Base-by-base conservation (phyloP, 163 green algal genomes). In the Volvox carteri region DNA sequence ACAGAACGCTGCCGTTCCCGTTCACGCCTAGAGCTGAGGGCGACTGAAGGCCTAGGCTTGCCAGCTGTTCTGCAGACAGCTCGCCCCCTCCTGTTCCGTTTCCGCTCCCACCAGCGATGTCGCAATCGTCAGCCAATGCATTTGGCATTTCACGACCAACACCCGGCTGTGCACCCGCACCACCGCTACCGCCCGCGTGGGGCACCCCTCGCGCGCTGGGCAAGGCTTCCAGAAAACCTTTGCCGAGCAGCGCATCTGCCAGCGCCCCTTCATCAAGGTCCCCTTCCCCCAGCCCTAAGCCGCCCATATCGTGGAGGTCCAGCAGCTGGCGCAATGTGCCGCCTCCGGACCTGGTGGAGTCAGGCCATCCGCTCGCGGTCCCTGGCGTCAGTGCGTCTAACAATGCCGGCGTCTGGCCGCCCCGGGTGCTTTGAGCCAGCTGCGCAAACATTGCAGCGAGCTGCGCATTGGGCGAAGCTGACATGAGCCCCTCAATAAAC, bases 371-470 rank as follows among this genome's bases (percentile, higher is more conserved):
- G 23, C 83, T 37, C 0, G 50, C 68, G 21, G 81, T 72, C 9
- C 83, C 83, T 35, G 65, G 62, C 50, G 78, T 78, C n/a, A 77
- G 25, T 35, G 28, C 41, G 0, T 74, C 86, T 37, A 90, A 30
- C 56, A 85, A 23, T n/a, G 65, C 78, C 0, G 77, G 85, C 6
- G 74, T 85, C 68, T 88, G 83, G 33, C 85, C 85, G 0, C 74
- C 85, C 4, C 85, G 85, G 0, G 74, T 86, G 76, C 74, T 86
- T 42, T 90, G 73, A 1, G 85, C 85, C 4, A 90, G 60, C 44
- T 90, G 85, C 28, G 72, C 42, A 58, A 90, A 90, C 85, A 90
- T 85, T 9, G 85, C 77, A 6, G 65, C 58, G 28, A 85, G 85
- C 44, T 78, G 77, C 21, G 85, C 73, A 33, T 85, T 90, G 30